phyloP scores from a whole-genome alignment of 2,329 filamentous ascomycete species.

The Claviceps capensis region DNA sequence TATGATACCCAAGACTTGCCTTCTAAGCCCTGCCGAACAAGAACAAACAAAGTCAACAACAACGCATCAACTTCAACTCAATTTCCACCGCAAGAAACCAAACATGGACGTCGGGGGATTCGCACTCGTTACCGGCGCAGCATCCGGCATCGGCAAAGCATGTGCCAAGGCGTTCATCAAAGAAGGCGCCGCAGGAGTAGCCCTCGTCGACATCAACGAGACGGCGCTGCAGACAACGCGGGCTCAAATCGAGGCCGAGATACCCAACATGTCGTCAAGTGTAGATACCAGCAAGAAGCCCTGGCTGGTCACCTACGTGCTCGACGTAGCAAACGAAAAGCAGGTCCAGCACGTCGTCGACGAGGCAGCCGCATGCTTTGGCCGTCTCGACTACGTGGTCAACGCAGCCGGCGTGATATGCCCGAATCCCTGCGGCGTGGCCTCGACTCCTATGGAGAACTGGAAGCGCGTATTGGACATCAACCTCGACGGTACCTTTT shows the following conservation, averaged over 20 bases:
- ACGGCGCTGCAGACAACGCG: constrained; percentile 9
- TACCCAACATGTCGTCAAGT: neutral
- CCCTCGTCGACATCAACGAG: constrained; percentile 14
- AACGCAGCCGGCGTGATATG: constrained; percentile 26
- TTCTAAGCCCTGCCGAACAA: too few species aligned
- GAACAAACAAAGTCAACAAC: too few species aligned
- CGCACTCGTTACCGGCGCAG: constrained; percentile 18
- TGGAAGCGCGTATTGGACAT: constrained; percentile 27
- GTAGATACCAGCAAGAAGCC: neutral
- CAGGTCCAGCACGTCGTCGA: constrained; percentile 11
- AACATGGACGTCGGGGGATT: constrained; percentile 18
- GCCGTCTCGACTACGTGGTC: constrained; percentile 26
- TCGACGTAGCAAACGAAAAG: constrained; percentile 19
- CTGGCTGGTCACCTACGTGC: neutral
- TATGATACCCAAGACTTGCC: too few species aligned
- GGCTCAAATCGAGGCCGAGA: constrained; percentile 11
- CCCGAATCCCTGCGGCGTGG: constrained; percentile 22
- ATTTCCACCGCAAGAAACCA: neutral
- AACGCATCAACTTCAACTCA: too few species aligned
- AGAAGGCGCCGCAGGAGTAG: constrained; percentile 16
- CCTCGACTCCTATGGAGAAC: constrained; percentile 21
- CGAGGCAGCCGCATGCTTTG: constrained; percentile 16
- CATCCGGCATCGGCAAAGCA: constrained; percentile 18
- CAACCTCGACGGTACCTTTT: constrained; percentile 30
- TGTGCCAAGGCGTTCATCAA: constrained; percentile 15